Evolutionary conservation across 768 basidiomycete genomes (phyloP).

Genomic region (Suillus paluster): DNA sequence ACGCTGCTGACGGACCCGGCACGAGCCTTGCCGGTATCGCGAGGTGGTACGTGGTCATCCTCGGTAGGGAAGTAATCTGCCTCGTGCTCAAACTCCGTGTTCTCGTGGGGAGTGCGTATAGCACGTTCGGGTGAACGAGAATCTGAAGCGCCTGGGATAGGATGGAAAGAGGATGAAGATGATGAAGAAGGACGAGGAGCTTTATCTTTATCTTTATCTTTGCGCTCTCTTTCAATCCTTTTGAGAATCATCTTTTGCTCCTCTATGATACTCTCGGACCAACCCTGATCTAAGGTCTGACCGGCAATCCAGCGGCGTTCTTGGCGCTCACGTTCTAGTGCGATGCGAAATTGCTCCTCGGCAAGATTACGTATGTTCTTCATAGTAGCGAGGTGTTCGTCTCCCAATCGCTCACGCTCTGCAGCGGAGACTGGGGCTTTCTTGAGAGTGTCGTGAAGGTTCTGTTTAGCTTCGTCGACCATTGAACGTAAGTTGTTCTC

Average conservation of each 20-base stretch:
- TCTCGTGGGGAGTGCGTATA: constrained; percentile 22
- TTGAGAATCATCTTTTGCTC: constrained; percentile 52
- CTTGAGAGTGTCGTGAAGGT: constrained; percentile 54
- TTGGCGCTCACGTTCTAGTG: constrained; percentile 52
- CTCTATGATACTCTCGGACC: constrained; percentile 37
- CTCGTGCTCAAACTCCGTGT: constrained; percentile 30
- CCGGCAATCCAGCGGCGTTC: constrained; percentile 55
- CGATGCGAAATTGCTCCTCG: constrained; percentile 47
- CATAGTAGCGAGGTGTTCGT: constrained; percentile 48
- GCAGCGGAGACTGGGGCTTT: constrained; percentile 39
- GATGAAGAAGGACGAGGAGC: constrained; percentile 11
- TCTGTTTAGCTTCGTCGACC: constrained; percentile 68
- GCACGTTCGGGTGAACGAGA: constrained; percentile 17
- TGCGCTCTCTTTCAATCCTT: constrained; percentile 47
- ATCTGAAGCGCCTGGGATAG: constrained; percentile 6
- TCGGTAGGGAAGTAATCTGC: constrained; percentile 24
- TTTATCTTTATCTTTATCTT: too few relatives aligned
- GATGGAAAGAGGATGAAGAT: constrained; percentile 14
- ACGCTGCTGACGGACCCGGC: constrained; percentile 30
- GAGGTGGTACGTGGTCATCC: constrained; percentile 24
- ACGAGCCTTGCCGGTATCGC: constrained; percentile 24
- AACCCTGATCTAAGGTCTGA: constrained; percentile 35
- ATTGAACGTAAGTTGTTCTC: constrained; percentile 44
- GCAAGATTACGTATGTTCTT: constrained; percentile 48
- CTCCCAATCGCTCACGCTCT: constrained; percentile 40